These are phyloP conservation scores for Cyclostephanos tholiformis DNA, from an alignment of 108 stramenopile genomes.

Conservation along the genomic window DNA sequence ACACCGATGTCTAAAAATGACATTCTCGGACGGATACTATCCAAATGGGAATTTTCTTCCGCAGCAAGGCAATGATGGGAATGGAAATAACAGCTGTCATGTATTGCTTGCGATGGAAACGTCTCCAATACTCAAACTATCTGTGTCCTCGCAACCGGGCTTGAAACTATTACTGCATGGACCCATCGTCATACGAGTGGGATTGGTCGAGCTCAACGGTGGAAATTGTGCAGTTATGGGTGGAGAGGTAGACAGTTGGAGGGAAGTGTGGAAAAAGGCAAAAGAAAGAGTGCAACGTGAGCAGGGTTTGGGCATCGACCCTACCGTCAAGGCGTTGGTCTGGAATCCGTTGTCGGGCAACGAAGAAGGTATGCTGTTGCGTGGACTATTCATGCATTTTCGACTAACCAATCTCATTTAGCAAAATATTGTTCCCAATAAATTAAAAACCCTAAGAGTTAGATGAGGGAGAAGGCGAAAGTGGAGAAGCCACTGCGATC, in stretches of 20 bases:
- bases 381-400: conserved; percentile 12
- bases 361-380: conserved; percentile 30
- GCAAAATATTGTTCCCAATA: neutral
- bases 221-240: conserved; percentile 65
- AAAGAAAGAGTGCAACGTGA: conserved; percentile 53
- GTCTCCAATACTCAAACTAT: conserved; percentile 50
- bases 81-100: conserved; percentile 19
- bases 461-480: conserved; percentile 53
- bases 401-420: conserved; percentile 1
- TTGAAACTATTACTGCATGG: conserved; percentile 65
- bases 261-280: conserved; percentile 49
- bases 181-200: conserved; percentile 53
- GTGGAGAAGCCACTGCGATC: conserved; percentile 39
- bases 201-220: conserved; percentile 58
- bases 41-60: conserved; percentile 8
- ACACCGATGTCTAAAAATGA: conserved; percentile 56
- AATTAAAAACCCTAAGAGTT: conserved; percentile 9
- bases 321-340: conserved; percentile 77
- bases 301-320: conserved; percentile 75
- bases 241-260: conserved; percentile 57
- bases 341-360: conserved; percentile 51
- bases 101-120: conserved; percentile 58
- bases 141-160: conserved; percentile 50
- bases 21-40: conserved; percentile 55
- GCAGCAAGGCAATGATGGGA: conserved; percentile 9